A percentile compares a stretch with the other conserved stretches of the same genome.
phyloP scores from a whole-genome alignment of 345 rosid species.

The Bruguiera sexangula region DNA sequence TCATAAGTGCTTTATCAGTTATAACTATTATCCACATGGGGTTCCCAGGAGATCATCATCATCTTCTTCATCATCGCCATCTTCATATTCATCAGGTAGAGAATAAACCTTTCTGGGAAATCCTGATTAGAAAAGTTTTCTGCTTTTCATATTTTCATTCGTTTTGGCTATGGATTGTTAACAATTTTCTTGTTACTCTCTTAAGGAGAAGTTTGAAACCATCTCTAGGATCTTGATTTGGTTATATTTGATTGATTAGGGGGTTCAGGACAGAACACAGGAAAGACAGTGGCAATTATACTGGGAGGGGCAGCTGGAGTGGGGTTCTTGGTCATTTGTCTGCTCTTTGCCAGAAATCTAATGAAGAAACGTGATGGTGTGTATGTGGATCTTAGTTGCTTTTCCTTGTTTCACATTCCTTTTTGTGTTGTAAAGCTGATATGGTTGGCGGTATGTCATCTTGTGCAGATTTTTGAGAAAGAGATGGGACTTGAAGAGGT shows the following conservation, averaged over 20 bases:
- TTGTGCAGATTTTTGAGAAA: conserved; percentile 24
- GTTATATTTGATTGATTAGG: conserved; percentile 30
- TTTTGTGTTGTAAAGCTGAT: conserved; percentile 11
- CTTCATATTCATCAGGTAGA: conserved; percentile 50
- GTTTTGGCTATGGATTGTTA: neutral
- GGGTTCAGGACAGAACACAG: conserved; percentile 56
- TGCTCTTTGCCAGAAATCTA: conserved; percentile 72
- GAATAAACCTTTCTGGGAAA: neutral
- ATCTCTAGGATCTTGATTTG: neutral
- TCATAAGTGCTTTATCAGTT: conserved; percentile 85
- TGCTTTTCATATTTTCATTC: neutral
- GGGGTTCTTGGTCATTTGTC: conserved; percentile 77
- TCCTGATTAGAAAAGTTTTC: neutral
- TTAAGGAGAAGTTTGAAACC: neutral
- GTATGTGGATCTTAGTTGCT: neutral
- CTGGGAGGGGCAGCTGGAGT: conserved; percentile 93
- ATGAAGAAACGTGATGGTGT: conserved; percentile 83
- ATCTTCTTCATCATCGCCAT: conserved; percentile 37
- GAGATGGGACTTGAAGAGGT: conserved; percentile 18
- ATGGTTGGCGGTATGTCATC: neutral
- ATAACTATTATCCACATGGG: conserved; percentile 77
- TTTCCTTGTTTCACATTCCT: neutral
- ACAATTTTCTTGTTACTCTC: neutral
- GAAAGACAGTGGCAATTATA: conserved; percentile 96
- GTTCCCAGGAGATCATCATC: conserved; percentile 56